phyloP scores from a whole-genome alignment of 2,329 filamentous ascomycete genomes.

The Ceratocystis albifundus region DNA sequence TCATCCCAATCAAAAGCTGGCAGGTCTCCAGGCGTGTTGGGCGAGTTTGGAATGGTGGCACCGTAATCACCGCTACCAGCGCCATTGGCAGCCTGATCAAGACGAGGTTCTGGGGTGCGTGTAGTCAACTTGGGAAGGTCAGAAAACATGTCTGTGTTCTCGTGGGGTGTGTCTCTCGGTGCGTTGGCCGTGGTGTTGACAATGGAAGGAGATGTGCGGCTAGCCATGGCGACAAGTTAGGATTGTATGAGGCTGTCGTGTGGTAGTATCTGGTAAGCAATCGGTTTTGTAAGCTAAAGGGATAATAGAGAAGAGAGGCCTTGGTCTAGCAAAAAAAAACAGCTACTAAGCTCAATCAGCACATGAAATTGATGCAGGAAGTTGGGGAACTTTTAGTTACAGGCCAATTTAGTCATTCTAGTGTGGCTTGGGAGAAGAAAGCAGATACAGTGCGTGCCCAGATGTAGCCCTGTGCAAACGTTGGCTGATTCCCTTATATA shows the following conservation, averaged over 20 bases:
- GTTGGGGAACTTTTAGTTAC: not conserved
- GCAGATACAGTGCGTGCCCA: not conserved
- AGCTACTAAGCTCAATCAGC: no score
- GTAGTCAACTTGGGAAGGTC: constrained; percentile 15
- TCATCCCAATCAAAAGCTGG: constrained; percentile 60
- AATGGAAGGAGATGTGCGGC: not conserved
- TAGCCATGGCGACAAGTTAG: not conserved
- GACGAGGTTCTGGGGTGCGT: constrained; percentile 22
- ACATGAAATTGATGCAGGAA: no score
- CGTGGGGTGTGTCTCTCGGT: not conserved
- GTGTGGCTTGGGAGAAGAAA: not conserved
- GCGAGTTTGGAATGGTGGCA: constrained; percentile 26
- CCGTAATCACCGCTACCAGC: not conserved
- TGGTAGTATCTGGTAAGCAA: not conserved
- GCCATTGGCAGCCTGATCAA: constrained; percentile 3
- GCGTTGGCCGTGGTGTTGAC: not conserved
- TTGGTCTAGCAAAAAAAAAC: no score
- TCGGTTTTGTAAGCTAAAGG: no score
- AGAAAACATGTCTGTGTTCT: constrained; percentile 12
- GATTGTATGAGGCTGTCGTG: not conserved
- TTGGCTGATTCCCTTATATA: not conserved
- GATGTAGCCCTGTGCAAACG: not conserved
- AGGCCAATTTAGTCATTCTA: not conserved
- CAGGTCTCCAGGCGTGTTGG: constrained; percentile 36
- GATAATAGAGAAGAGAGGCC: no score